These are phyloP conservation scores for Neurospora sp. DNA, from an alignment of 2,329 filamentous ascomycete genomes.

Conservation along the genomic window DNA sequence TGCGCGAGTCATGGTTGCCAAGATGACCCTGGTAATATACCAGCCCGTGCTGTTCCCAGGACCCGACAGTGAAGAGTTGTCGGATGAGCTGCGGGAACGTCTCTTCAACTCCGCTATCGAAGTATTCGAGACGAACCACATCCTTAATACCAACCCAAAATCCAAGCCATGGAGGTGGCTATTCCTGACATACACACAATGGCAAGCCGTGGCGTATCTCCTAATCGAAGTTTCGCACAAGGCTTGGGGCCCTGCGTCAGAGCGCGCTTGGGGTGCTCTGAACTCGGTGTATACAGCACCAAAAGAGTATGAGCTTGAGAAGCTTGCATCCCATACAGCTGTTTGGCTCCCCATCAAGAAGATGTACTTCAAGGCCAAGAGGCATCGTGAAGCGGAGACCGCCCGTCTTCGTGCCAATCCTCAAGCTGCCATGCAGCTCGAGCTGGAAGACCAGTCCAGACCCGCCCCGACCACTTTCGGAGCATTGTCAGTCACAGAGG, in stretches of 20 bases:
- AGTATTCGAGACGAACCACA: slow-evolving; percentile 45
- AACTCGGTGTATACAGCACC: slow-evolving; percentile 22
- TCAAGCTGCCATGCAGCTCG: slow-evolving; percentile 38
- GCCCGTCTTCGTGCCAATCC: slow-evolving; percentile 37
- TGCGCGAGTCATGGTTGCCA: slow-evolving; percentile 40
- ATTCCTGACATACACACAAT: slow-evolving; percentile 50
- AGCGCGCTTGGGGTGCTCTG: slow-evolving; percentile 38
- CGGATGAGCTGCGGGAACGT: slow-evolving; percentile 22
- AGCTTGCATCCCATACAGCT: slow-evolving; percentile 34
- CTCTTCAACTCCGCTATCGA: slow-evolving; percentile 42
- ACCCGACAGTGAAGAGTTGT: slow-evolving; percentile 23
- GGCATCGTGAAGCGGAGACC: slow-evolving; percentile 42
- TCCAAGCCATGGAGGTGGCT: slow-evolving; percentile 47
- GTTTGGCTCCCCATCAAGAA: slow-evolving; percentile 46
- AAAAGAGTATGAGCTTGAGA: slow-evolving; percentile 33
- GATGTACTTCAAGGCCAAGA: slow-evolving; percentile 41
- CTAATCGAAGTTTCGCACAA: slow-evolving; percentile 39
- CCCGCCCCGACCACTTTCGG: slow-evolving; percentile 36
- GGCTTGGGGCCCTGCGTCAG: slow-evolving; percentile 34
- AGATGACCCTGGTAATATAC: slow-evolving; percentile 45
- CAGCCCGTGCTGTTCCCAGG: slow-evolving; percentile 38
- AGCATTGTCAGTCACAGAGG: slow-evolving; percentile 33
- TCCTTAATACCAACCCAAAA: slow-evolving; percentile 39
- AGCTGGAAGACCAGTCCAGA: slow-evolving; percentile 37
- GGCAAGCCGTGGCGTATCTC: slow-evolving; percentile 48